Conservation (phyloP, 164 flowering plant genomes). For the Aristolochia contorta region DNA sequence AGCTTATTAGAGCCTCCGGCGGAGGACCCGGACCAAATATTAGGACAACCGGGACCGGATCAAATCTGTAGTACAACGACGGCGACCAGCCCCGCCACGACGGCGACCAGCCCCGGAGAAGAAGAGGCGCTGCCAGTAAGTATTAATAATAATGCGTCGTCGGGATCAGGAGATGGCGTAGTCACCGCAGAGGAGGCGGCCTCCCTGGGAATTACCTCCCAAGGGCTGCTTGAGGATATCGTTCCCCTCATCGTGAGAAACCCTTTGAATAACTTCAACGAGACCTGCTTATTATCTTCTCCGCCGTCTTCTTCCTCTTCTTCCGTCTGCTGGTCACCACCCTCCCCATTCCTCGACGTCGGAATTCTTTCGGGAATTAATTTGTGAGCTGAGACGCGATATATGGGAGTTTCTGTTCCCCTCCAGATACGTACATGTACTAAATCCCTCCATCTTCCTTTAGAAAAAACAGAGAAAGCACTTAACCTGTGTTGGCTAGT, state of each 20-base stretch:
- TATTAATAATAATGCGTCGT: too few relatives aligned
- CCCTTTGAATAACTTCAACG: conserved; percentile 27
- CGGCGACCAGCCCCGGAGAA: conserved; percentile 1
- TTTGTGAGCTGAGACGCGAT: conserved; percentile 3
- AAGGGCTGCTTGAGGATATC: conserved; percentile 84
- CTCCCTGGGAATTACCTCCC: conserved; percentile 16
- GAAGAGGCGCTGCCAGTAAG: conserved; percentile 6
- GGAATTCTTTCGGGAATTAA: conserved; percentile 11
- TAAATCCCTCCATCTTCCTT: too few relatives aligned
- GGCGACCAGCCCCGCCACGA: conserved; percentile 1
- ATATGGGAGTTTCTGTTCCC: not conserved
- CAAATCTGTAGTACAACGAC: conserved; percentile 1
- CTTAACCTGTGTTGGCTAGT: too few relatives aligned
- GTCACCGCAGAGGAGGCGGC: not conserved
- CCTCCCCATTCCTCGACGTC: conserved; percentile 8
- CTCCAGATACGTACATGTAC: too few relatives aligned
- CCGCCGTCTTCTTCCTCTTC: conserved; percentile 17
- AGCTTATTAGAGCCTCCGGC: too few relatives aligned
- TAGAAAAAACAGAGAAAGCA: too few relatives aligned
- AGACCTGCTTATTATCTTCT: conserved; percentile 13
- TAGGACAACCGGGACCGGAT: conserved; percentile 16
- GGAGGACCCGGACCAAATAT: conserved; percentile 3
- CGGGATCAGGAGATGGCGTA: not conserved
- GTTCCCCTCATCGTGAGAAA: conserved; percentile 60
- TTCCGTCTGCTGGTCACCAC: conserved; percentile 17